These are phyloP conservation scores for Macrotyloma uniflorum DNA, from an alignment of 306 rosid species.

Conservation along the genomic window DNA sequence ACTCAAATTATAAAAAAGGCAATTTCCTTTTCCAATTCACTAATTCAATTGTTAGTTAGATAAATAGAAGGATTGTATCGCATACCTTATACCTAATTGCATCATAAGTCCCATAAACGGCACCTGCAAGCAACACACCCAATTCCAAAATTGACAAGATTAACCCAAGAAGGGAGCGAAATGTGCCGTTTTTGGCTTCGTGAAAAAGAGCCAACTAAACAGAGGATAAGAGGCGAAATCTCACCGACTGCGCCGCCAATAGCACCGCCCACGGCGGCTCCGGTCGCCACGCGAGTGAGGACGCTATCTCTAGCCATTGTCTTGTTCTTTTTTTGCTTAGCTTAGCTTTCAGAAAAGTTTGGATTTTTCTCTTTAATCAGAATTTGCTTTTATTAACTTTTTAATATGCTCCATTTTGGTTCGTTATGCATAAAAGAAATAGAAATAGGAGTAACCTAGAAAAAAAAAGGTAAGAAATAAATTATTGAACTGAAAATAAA, in stretches of 20 bases:
- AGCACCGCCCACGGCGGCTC: constrained; percentile 63
- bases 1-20: constrained; percentile 15
- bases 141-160: constrained; percentile 7
- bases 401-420: too few relatives aligned
- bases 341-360: neutral
- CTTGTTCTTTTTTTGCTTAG: neutral
- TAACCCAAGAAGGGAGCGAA: constrained; percentile 18
- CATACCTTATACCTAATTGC: constrained; percentile 55
- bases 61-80: neutral
- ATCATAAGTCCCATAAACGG: constrained; percentile 59
- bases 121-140: constrained; percentile 41
- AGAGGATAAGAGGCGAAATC: neutral
- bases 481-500: too few relatives aligned
- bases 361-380: neutral
- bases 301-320: constrained; percentile 51
- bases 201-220: constrained; percentile 8
- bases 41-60: constrained; percentile 21
- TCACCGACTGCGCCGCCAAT: constrained; percentile 64
- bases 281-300: constrained; percentile 53
- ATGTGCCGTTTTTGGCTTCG: neutral
- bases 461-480: too few relatives aligned
- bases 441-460: too few relatives aligned
- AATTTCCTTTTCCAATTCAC: constrained; percentile 23
- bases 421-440: too few relatives aligned
- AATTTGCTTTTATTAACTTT: neutral